Percentiles rank a stretch among this genome's conserved stretches.
phyloP scores from a whole-genome alignment of 352 stramenopile species.

The Globisporangium nagaii region DNA sequence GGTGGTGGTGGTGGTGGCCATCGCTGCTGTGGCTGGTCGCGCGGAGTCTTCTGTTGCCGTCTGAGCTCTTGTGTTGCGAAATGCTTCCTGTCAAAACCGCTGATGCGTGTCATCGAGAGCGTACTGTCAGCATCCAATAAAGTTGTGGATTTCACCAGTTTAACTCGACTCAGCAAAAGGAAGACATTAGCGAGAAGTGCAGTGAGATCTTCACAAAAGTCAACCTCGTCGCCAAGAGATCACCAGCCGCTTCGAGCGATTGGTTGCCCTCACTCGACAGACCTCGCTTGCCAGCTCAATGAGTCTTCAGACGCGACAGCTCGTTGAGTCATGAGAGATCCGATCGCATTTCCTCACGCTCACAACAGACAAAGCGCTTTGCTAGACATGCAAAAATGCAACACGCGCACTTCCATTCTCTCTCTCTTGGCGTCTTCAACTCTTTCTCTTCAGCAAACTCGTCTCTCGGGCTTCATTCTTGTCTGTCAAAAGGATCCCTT shows the following conservation, averaged over 20 bases:
- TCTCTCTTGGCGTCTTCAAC: not conserved
- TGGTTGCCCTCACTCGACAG: too few relatives aligned
- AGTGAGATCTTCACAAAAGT: too few relatives aligned
- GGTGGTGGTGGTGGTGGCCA: too few relatives aligned
- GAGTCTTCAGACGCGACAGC: too few relatives aligned
- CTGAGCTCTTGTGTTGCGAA: not conserved
- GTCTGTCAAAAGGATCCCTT: not conserved
- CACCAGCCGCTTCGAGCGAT: too few relatives aligned
- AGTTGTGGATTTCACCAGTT: not conserved
- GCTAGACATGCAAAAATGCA: not conserved
- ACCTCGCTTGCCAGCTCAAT: too few relatives aligned
- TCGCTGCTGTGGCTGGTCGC: not conserved
- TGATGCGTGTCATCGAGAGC: not conserved
- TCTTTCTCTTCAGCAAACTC: too few relatives aligned
- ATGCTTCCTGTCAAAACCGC: not conserved
- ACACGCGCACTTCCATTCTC: not conserved
- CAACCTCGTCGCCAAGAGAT: too few relatives aligned
- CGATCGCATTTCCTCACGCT: not conserved
- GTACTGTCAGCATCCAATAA: not conserved
- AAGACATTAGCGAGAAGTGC: too few relatives aligned
- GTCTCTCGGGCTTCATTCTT: too few relatives aligned
- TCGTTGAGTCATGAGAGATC: not conserved
- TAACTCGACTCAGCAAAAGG: too few relatives aligned
- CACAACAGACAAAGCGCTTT: not conserved
- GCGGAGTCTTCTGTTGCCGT: not conserved